These are phyloP conservation scores for Trichocladium uniseriatum DNA, from an alignment of 495 filamentous ascomycete genomes.

Conservation along the genomic window DNA sequence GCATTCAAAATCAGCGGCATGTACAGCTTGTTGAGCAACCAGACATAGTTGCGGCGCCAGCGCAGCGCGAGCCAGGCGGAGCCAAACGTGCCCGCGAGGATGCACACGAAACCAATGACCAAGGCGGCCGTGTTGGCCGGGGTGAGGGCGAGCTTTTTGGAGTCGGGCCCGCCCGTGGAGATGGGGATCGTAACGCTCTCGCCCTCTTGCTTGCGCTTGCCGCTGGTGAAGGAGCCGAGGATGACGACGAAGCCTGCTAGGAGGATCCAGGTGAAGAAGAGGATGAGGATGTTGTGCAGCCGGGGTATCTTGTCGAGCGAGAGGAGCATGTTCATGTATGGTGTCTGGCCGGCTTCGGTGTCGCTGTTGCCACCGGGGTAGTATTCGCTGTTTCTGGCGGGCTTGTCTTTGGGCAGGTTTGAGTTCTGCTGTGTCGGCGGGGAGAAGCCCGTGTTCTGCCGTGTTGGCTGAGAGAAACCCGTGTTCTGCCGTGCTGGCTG, in stretches of 20 bases:
- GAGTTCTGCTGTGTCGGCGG: background rate
- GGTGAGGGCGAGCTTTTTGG: conserved; percentile 6
- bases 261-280: conserved; percentile 30
- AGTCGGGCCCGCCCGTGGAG: conserved; percentile 11
- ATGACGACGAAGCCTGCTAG: conserved; percentile 35
- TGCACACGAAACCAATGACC: conserved; percentile 23
- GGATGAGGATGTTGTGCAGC: conserved; percentile 27
- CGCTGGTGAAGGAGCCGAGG: conserved; percentile 30
- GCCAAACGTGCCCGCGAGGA: conserved; percentile 16
- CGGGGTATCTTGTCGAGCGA: conserved; percentile 30
- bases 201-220: conserved; percentile 1
- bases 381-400: background rate
- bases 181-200: background rate
- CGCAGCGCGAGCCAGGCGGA: conserved; percentile 17
- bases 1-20: conserved; percentile 36
- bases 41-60: conserved; percentile 35
- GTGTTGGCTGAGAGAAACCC: background rate
- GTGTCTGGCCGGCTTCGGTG: conserved; percentile 1
- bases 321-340: conserved; percentile 34
- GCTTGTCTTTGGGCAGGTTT: background rate
- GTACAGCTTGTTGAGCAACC: conserved; percentile 37
- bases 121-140: conserved; percentile 12
- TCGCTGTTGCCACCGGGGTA: background rate
- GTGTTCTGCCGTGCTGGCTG: background rate
- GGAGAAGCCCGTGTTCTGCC: conserved; percentile 1